Evolutionary conservation across 352 stramenopile species (phyloP).

Genomic region (Thraustotheca clavata): DNA sequence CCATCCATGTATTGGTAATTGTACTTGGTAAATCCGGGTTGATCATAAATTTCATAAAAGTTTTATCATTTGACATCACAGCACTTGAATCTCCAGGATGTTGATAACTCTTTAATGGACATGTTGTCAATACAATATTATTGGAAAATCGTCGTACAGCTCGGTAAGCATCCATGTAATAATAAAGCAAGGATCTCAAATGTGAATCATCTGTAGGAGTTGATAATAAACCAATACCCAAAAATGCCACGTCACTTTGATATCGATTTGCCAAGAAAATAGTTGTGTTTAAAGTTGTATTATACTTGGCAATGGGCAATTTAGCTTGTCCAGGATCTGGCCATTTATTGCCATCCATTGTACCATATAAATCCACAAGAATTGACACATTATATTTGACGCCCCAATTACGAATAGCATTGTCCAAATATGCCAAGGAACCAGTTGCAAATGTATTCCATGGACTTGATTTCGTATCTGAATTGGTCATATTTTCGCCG

Average conservation of each 20-base stretch:
- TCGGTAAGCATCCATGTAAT: slow-evolving; percentile 3
- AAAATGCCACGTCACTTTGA: slow-evolving; percentile 25
- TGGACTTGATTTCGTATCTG: background rate
- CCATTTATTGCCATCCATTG: slow-evolving; percentile 23
- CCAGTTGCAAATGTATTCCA: slow-evolving; percentile 9
- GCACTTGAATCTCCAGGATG: background rate
- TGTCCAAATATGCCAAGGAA: slow-evolving; percentile 27
- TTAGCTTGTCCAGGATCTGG: background rate
- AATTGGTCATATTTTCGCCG: background rate
- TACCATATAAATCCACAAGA: slow-evolving; percentile 22
- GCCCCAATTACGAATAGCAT: slow-evolving; percentile 29
- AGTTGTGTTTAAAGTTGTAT: slow-evolving; percentile 24
- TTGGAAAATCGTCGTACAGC: background rate
- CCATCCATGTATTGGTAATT: background rate
- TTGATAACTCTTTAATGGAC: background rate
- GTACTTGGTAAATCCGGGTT: background rate
- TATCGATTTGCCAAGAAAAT: slow-evolving; percentile 27
- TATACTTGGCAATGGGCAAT: slow-evolving; percentile 5
- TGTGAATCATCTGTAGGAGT: slow-evolving; percentile 21
- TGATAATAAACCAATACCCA: slow-evolving; percentile 30
- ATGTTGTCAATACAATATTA: background rate
- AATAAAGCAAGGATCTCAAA: background rate
- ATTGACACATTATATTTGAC: slow-evolving; percentile 26
- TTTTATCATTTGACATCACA: slow-evolving; percentile 6
- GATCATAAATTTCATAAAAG: slow-evolving; percentile 16